Evolutionary conservation across 1,284 basidiomycete genomes (phyloP), one percentile per base, ranked within the genome.

Genomic region (Phellinidium pouzarii): DNA sequence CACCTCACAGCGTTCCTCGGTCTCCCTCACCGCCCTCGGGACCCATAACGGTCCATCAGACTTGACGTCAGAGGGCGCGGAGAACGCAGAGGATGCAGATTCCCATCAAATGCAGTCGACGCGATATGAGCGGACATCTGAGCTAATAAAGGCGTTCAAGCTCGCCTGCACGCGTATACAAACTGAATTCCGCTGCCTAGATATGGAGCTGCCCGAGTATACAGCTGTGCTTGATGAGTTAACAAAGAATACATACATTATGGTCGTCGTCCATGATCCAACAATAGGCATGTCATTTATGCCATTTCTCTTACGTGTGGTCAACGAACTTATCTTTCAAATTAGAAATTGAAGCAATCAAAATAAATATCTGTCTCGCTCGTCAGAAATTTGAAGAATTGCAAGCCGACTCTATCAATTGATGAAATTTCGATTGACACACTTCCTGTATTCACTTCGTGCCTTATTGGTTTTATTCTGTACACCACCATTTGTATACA

Each of bases 131-230:
- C 90, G 94, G 58, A 94, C 95, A 25, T 94, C 90, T 5, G 93
- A 97, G 66, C 80, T 97, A 55, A 86, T 98, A 71, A 98, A 98
- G 70, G 83, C 85, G 2, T 96, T 98, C 75, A 94, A 96, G 64
- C 83, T 91, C 60, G 85, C 89, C 11, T 96, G 93, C 68, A 79
- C 86, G 60, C 88, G 81, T 59, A 80, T 85, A 40, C 80, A 86
- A 25, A 88, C 91, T 63, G 85, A 89, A 57, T 93, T 93, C 64
- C 78, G 84, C 58, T 78, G 84, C 22, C 70, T 94, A 55, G 83
- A 92, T 73, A 82, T 90, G 80, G 79, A 91, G 67, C 72, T 92
- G 58, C 72, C 82, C 59, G 80, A 91, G 59, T 94, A 91, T 63
- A 90, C 89, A 0, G 91, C 94, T 1, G 91, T 96, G n/a, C 78